Base-by-base conservation (phyloP, 2,329 filamentous ascomycete genomes). In the Ophiostoma perfectum region DNA sequence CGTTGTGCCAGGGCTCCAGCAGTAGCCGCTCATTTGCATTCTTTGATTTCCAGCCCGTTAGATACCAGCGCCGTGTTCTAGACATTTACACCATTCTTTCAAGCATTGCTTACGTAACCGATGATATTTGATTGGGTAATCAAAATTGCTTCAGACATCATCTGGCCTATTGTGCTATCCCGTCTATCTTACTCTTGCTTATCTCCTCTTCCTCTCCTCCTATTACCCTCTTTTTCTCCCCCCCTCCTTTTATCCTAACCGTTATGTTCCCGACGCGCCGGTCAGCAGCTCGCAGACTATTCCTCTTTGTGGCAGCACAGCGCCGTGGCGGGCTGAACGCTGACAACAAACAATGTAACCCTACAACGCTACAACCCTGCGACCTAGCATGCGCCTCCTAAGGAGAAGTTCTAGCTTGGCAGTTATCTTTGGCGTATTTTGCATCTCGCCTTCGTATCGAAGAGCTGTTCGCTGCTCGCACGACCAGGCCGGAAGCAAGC, bases 1-100 rank as follows among this genome's bases (percentile, higher is more conserved):
- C 12, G 63, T 38, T n/a, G 60, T 63, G 60, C 60, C 60, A 27
- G 60, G 60, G 36, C 58, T 39, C 39, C 62, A 42, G 62, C 62
- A 45, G 62, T 64, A 45, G 41, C 16, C 38, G 55, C n/a, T 11
- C 2, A 27, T 27, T 27, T 27, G 27, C 27, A 27, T 27, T 27
- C 27, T 55, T 55, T 55, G 49, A 27, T 55, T 55, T 55, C 14
- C 18, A 55, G 18, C 49, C 49, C 27, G 27, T 27, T 27, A 55
- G 49, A 55, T 55, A 55, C 49, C 49, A 60, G 55, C 55, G 55
- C 38, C 14, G 42, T 60, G 55, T 60, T 27, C 6, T 55, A 12
- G n/a, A 52, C 18, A 55, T 55, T 55, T 55, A 27, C 49, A 55
- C 12, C n/a, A 55, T 11, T n/a, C n/a, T 49, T 9, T 18, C 27